A percentile compares a stretch with the other conserved stretches of the same genome.
phyloP scores from a whole-genome alignment of 208 protist genomes.

The Acanthamoeba triangularis region DNA sequence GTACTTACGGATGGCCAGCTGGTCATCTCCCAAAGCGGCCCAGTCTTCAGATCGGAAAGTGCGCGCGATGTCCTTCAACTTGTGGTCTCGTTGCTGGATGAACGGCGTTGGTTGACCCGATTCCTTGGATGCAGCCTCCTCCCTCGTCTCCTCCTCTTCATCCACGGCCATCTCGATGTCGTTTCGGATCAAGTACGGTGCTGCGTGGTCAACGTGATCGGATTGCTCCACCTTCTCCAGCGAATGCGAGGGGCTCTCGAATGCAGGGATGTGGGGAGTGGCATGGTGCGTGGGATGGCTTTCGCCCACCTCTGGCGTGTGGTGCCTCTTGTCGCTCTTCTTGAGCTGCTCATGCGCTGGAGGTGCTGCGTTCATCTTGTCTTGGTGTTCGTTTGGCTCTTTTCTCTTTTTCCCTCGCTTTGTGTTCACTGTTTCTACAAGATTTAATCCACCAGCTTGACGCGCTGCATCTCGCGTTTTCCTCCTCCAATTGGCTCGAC shows the following conservation, averaged over 20 bases:
- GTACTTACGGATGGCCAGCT: constrained; percentile 34
- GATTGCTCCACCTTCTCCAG: neutral
- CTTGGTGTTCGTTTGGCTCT: neutral
- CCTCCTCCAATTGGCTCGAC: too few relatives aligned
- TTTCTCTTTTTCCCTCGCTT: neutral
- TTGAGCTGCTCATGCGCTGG: neutral
- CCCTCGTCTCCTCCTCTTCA: neutral
- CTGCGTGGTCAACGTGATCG: too few relatives aligned
- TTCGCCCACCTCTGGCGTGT: constrained; percentile 6
- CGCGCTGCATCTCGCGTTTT: too few relatives aligned
- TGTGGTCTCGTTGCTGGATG: constrained; percentile 12
- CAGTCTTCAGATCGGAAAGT: constrained; percentile 33
- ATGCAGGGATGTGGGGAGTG: neutral
- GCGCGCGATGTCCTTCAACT: constrained; percentile 20
- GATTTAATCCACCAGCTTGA: neutral
- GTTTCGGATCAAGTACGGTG: neutral
- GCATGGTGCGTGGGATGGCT: constrained; percentile 8
- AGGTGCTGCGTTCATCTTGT: neutral
- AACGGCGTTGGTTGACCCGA: neutral
- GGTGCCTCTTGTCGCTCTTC: constrained; percentile 17
- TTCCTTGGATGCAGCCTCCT: constrained; percentile 2
- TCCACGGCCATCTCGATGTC: constrained; percentile 9
- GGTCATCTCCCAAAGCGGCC: neutral
- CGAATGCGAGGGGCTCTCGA: constrained; percentile 35
- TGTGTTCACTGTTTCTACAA: neutral